Percentiles rank a stretch among this genome's conserved stretches.
Evolutionary conservation across 2,329 filamentous ascomycete genomes (phyloP).

Genomic region (Teratosphaeriaceae sp.): DNA sequence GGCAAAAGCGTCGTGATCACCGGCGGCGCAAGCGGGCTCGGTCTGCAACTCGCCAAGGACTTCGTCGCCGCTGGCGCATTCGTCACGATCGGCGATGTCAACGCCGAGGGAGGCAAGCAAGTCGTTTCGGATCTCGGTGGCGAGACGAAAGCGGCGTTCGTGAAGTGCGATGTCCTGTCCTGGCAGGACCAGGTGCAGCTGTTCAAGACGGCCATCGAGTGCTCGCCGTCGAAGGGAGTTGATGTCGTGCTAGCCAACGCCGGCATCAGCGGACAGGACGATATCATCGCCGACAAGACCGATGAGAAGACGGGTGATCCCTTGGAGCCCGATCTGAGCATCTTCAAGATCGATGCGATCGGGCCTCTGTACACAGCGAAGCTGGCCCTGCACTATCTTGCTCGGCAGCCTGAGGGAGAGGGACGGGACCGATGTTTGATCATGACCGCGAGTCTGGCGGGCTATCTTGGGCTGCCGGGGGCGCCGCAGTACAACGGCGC

Average conservation of each 20-base stretch:
- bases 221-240: constrained; percentile 16
- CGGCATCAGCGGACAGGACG: constrained; percentile 18
- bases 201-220: constrained; percentile 22
- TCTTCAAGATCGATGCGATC: constrained; percentile 18
- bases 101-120: constrained; percentile 20
- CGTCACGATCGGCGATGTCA: constrained; percentile 31
- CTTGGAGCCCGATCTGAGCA: constrained; percentile 20
- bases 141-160: constrained; percentile 21
- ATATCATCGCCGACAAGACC: constrained; percentile 14
- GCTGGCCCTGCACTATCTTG: constrained; percentile 35
- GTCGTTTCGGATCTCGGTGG: constrained; percentile 27
- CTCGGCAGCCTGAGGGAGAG: constrained; percentile 27
- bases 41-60: constrained; percentile 27
- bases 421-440: constrained; percentile 42
- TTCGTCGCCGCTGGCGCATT: constrained; percentile 28
- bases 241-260: constrained; percentile 27
- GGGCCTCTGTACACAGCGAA: constrained; percentile 23
- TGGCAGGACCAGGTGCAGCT: constrained; percentile 27
- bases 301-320: constrained; percentile 14
- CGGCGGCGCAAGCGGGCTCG: constrained; percentile 39
- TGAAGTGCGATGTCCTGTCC: constrained; percentile 23
- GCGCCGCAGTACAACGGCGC: constrained; percentile 31
- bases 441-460: constrained; percentile 43
- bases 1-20: constrained; percentile 45
- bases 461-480: constrained; percentile 41